Evolutionary conservation across 1,284 basidiomycete genomes (phyloP), one percentile per base, ranked within the genome.

Genomic region (Meira nashicola): DNA sequence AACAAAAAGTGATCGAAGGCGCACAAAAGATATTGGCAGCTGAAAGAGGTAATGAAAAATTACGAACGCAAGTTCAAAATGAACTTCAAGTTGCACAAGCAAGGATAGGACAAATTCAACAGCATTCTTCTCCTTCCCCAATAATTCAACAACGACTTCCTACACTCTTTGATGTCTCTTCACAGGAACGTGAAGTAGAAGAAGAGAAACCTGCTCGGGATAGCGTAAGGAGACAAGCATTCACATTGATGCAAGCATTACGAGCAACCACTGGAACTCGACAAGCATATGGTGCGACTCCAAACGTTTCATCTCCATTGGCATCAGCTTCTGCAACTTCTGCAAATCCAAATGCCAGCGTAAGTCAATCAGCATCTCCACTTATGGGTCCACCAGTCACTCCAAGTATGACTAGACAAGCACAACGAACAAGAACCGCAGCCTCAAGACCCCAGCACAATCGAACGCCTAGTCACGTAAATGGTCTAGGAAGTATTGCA

Each of bases 1-100:
- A 14, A 23, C 23, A 23, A 49, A 33, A 23, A 49, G 14, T 14
- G 5, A 33, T 33, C 14, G 47, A 23, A 49, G 15, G 47, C 12
- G 43, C 43, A 4, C 43, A 44, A 25, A 21, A 5, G 10, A 12
- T 33, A 6, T 23, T 23, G n/a, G 21, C 47, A 33, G 12, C 47
- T 25, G 21, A 33, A n/a, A n/a, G 12, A 25, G 49, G 40, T 54
- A 62, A 19, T 44, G 85, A 84, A 57, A 80, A 80, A 21, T 81
- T 90, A 67, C 84, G 89, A 53, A 79, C 81, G 44, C 84, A 89
- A 80, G 87, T 92, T 48, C 84, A 89, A 78, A 83, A 85, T 0
- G 90, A 91, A 76, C 81, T 92, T 38, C 83, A 85, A 40, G 85
- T 83, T 70, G 89, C 90, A 6, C 84, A 84, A 57, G 81, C 80